A percentile compares a stretch with the other conserved stretches of the same genome.
These are phyloP conservation scores for Davidsoniella virescens DNA, from an alignment of 2,329 filamentous ascomycete species.

Conservation along the genomic window DNA sequence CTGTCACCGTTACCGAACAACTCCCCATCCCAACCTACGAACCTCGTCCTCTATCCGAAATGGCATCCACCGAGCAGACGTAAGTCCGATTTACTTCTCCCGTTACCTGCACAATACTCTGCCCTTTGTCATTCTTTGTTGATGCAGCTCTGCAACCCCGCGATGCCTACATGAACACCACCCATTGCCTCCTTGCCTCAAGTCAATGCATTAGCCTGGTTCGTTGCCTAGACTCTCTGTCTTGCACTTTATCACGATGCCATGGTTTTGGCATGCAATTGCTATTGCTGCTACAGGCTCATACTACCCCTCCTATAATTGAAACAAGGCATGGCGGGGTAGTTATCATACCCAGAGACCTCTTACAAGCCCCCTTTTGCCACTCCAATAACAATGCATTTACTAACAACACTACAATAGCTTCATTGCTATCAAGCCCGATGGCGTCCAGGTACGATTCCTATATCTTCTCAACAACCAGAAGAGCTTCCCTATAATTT, in stretches of 20 bases:
- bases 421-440: conserved; percentile 99
- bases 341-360: not conserved
- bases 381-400: conserved; percentile 13
- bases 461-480: not conserved
- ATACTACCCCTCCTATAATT: no score
- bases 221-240: no score
- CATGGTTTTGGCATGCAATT: not conserved
- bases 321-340: conserved; percentile 1
- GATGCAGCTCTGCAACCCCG: no score
- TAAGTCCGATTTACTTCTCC: conserved; percentile 30
- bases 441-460: conserved; percentile 80
- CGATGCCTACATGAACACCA: not conserved
- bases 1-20: conserved; percentile 7
- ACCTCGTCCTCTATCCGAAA: conserved; percentile 14
- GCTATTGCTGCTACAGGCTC: not conserved
- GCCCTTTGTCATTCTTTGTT: no score
- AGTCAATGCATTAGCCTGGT: not conserved
- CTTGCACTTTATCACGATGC: not conserved
- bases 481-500: not conserved
- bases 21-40: conserved; percentile 3
- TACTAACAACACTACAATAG: conserved; percentile 28
- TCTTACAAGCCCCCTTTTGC: conserved; percentile 17
- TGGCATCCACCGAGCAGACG: conserved; percentile 46
- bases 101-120: no score
- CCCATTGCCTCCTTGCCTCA: conserved; percentile 7